Conservation (phyloP, 1,284 basidiomycete species). For the Mycosarcoma mackinlayi region DNA sequence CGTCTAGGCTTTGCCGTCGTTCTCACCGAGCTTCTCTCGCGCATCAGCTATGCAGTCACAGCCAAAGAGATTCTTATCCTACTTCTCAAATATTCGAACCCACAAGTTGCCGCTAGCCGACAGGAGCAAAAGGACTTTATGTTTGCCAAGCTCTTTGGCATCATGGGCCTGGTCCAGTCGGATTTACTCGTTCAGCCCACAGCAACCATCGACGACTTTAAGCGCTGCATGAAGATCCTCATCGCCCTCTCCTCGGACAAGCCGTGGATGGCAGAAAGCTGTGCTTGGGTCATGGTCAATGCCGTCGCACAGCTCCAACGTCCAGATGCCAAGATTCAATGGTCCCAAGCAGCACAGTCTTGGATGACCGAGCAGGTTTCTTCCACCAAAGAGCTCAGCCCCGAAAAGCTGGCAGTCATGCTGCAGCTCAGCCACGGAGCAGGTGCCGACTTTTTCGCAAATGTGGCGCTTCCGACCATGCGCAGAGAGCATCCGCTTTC, state of each 20-base stretch:
- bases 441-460: conserved; percentile 48
- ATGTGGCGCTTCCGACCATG: conserved; percentile 68
- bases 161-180: conserved; percentile 72
- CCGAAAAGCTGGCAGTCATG: conserved; percentile 86
- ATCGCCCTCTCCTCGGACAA: conserved; percentile 82
- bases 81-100: conserved; percentile 57
- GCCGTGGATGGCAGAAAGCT: conserved; percentile 90
- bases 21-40: conserved; percentile 88
- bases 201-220: conserved; percentile 74
- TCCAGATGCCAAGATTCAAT: conserved; percentile 16
- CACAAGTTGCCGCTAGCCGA: conserved; percentile 74
- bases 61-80: conserved; percentile 69
- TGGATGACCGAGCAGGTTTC: conserved; percentile 48
- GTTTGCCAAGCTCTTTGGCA: conserved; percentile 91
- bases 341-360: conserved; percentile 43
- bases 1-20: conserved; percentile 94
- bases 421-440: conserved; percentile 73
- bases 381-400: conserved; percentile 75
- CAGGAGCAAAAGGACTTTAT: conserved; percentile 91
- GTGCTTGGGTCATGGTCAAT: conserved; percentile 78
- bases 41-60: conserved; percentile 79
- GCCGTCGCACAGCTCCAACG: conserved; percentile 36
- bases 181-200: conserved; percentile 77
- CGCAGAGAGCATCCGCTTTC: conserved; percentile 79
- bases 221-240: conserved; percentile 76